Evolutionary conservation across 306 rosid genomes (phyloP), one percentile per base, ranked within the genome.

Genomic region (Adenanthera pavonina): DNA sequence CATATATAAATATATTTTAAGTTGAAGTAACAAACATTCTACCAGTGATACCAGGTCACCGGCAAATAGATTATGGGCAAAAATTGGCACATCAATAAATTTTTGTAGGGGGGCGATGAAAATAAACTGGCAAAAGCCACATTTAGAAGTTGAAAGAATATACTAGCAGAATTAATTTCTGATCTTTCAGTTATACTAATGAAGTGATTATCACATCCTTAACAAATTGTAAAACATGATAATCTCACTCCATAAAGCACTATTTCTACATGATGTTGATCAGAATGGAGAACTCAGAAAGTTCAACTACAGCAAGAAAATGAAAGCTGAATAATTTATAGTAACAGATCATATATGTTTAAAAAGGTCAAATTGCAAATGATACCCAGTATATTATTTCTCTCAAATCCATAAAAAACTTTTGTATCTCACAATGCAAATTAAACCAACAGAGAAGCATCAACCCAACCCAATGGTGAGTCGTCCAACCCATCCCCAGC

Each of bases 61-160:
- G 9, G 81, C 53, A 85, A 73, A 61, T 20, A 48, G 74, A 82
- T 64, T 57, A 17, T 11, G 30, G 40, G 15, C 7, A 30, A 60
- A 60, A 6, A 60, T 11, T 65, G 75, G 75, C 65, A 25, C 25
- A 8, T 66, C 2, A 16, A 7, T 1, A 0, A 15, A 36, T 38
- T 15, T 36, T 7, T 20, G 5, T 3, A 2, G 13, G 35, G 14
- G 34, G 62, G 5, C 14, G 6, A 9, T 1, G 6, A 8, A 8
- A 6, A 33, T 0, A 11, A 11, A 3, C 14, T 14, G 47, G 12
- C 5, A 15, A 3, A 3, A 3, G 49, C 15, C 78, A 59, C 13
- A 40, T 49, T 52, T 40, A 73, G 56, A 43, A 48, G 59, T 80
- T 15, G 70, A 68, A 74, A 69, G 70, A 78, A 34, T 60, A 69